Percentiles rank a stretch among this genome's conserved stretches.
Conservation (phyloP, 495 filamentous ascomycete genomes). For the Delitschia confertaspora region DNA sequence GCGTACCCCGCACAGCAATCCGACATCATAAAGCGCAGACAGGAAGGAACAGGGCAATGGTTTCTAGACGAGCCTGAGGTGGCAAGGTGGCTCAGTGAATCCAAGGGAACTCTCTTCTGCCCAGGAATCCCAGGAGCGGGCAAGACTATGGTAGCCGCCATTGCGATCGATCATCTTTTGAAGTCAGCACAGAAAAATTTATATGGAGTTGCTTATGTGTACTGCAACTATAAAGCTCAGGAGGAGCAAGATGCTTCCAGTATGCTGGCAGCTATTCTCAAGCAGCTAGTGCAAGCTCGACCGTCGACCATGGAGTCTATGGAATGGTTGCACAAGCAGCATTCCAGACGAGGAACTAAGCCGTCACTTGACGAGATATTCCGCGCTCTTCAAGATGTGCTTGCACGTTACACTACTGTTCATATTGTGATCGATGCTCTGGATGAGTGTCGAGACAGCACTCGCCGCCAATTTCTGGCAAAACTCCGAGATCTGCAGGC, state of each 20-base stretch:
- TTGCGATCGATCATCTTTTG: conserved; percentile 29
- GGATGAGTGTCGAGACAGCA: conserved; percentile 34
- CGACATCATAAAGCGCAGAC: conserved; percentile 31
- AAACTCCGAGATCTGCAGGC: conserved; percentile 32
- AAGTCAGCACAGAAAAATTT: conserved; percentile 7
- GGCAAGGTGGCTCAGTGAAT: conserved; percentile 31
- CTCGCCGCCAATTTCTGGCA: conserved; percentile 22
- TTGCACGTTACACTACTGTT: conserved; percentile 22
- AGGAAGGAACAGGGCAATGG: conserved; percentile 37
- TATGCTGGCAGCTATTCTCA: conserved; percentile 36
- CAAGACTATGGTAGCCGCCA: conserved; percentile 29
- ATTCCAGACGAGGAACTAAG: neutral
- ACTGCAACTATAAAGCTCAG: conserved; percentile 35
- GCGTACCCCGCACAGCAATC: conserved; percentile 29
- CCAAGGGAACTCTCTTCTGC: conserved; percentile 32
- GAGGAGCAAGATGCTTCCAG: conserved; percentile 30
- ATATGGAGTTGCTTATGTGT: conserved; percentile 37
- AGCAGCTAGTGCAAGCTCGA: conserved; percentile 36
- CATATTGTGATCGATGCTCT: conserved; percentile 43
- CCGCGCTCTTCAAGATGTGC: conserved; percentile 27
- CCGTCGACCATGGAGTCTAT: neutral
- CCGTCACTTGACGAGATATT: conserved; percentile 4
- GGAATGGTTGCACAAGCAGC: neutral
- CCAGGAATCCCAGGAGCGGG: conserved; percentile 35
- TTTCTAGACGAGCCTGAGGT: conserved; percentile 35